phyloP scores from a whole-genome alignment of 2,329 filamentous ascomycete genomes.

The Clonostachys solani region DNA sequence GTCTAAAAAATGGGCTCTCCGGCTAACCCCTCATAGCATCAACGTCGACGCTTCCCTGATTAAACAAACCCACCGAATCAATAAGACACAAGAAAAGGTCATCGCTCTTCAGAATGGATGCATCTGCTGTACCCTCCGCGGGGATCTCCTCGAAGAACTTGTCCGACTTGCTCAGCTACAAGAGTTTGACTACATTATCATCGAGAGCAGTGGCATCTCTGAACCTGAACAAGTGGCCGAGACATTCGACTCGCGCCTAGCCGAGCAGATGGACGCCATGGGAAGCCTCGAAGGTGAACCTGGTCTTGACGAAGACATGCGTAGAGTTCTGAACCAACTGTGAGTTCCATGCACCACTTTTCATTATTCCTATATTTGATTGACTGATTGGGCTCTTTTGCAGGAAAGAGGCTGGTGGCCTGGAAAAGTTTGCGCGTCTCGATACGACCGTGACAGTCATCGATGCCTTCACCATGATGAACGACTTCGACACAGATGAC shows the following conservation, averaged over 20 bases:
- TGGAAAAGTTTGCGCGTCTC: slow-evolving; percentile 61
- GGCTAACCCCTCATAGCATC: slow-evolving; percentile 28
- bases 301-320: slow-evolving; percentile 25
- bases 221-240: slow-evolving; percentile 72
- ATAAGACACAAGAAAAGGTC: slow-evolving; percentile 58
- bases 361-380: slow-evolving; percentile 2
- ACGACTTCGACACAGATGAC: slow-evolving; percentile 68
- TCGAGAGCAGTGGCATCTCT: slow-evolving; percentile 69
- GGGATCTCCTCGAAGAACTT: slow-evolving; percentile 67
- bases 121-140: slow-evolving; percentile 72
- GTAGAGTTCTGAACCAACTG: slow-evolving; percentile 28
- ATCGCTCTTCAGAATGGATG: slow-evolving; percentile 69
- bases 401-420: slow-evolving; percentile 52
- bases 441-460: slow-evolving; percentile 72
- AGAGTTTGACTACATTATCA: slow-evolving; percentile 66
- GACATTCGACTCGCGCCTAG: slow-evolving; percentile 59
- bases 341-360: slow-evolving; percentile 8
- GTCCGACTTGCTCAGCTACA: slow-evolving; percentile 57
- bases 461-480: slow-evolving; percentile 68
- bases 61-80: slow-evolving; percentile 48
- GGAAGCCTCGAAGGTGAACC: slow-evolving; percentile 11
- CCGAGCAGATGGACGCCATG: slow-evolving; percentile 36
- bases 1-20: not conserved
- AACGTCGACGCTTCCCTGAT: slow-evolving; percentile 64
- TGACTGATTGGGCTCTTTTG: not conserved